Conservation (phyloP, 2,329 filamentous ascomycete species). For the Alternaria triticina region DNA sequence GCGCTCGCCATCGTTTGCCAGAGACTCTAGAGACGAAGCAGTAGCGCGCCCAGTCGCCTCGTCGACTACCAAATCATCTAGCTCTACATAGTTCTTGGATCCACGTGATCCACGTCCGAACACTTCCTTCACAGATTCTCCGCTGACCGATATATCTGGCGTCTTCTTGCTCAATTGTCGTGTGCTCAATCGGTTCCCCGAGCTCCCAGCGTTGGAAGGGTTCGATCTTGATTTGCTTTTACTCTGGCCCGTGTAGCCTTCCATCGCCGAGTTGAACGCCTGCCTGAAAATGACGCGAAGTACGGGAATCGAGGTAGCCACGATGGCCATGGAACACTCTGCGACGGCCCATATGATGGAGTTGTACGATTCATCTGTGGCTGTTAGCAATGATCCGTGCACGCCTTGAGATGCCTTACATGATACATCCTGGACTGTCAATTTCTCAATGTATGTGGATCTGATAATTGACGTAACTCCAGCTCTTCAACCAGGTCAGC, state of each 20-base stretch:
- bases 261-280: conserved; percentile 12
- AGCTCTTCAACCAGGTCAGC: conserved; percentile 9
- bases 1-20: conserved; percentile 2
- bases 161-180: conserved; percentile 1
- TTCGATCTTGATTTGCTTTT: conserved; percentile 1
- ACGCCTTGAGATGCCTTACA: conserved; percentile 9
- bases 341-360: conserved; percentile 18
- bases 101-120: conserved; percentile 1
- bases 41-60: conserved; percentile 2
- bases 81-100: conserved; percentile 4
- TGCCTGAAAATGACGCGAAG: conserved; percentile 18
- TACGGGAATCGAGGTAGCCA: conserved; percentile 17
- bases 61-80: conserved; percentile 7
- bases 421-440: conserved; percentile 13
- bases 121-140: conserved; percentile 3
- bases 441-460: conserved; percentile 12
- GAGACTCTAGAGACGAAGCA: not conserved
- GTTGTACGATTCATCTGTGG: conserved; percentile 12
- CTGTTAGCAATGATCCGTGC: conserved; percentile 2
- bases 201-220: conserved; percentile 3
- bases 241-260: conserved; percentile 6
- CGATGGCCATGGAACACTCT: conserved; percentile 17
- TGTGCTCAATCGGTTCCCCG: conserved; percentile 3
- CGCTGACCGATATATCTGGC: not conserved
- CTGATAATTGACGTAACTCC: conserved; percentile 12